phyloP scores from a whole-genome alignment of 345 rosid species.

The Raphanus sativus region DNA sequence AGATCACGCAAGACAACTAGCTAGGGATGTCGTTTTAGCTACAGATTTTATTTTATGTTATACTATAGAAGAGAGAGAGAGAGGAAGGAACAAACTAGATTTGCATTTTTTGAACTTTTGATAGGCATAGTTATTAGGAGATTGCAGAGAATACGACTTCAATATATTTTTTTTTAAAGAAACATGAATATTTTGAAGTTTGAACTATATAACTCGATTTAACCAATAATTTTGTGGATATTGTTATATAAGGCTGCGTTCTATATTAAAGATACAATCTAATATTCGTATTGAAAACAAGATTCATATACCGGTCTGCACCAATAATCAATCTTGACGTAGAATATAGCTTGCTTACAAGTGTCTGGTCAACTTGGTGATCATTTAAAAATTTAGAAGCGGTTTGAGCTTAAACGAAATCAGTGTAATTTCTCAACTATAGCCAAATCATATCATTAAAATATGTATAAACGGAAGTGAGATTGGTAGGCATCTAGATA shows the following conservation, averaged over 20 bases:
- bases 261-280: neutral
- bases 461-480: slow-evolving; percentile 1
- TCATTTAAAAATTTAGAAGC: neutral
- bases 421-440: neutral
- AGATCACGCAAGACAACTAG: slow-evolving; percentile 45
- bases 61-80: slow-evolving; percentile 1
- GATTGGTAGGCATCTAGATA: slow-evolving; percentile 27
- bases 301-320: neutral
- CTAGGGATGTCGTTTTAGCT: slow-evolving; percentile 49
- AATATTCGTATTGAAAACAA: neutral
- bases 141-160: neutral
- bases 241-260: neutral
- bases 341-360: slow-evolving; percentile 8
- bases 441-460: neutral
- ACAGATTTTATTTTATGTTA: neutral
- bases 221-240: neutral
- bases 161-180: neutral
- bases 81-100: slow-evolving; percentile 30
- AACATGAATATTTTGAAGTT: neutral
- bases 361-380: slow-evolving; percentile 8
- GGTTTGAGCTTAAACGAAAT: neutral
- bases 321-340: slow-evolving; percentile 20
- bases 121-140: neutral
- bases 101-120: neutral
- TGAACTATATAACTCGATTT: neutral